Percentiles rank a stretch among this genome's conserved stretches.
These are phyloP conservation scores for Penicillium macrosclerotiorum DNA, from an alignment of 495 filamentous ascomycete species.

Conservation along the genomic window DNA sequence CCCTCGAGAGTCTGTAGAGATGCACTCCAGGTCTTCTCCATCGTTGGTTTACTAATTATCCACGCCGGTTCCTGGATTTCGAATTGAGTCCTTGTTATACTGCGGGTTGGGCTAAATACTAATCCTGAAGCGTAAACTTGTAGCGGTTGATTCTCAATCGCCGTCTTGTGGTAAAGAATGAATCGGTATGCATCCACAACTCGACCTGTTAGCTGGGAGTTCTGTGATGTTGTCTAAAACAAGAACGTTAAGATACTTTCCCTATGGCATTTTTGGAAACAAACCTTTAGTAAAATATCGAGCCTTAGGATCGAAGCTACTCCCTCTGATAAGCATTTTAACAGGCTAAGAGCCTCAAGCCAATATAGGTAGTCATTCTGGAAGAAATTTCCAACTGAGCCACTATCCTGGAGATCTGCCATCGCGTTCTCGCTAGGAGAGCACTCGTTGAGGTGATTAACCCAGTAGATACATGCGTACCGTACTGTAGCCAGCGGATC, in stretches of 20 bases:
- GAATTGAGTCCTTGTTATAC: constrained; percentile 20
- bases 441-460: constrained; percentile 28
- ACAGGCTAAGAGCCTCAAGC: constrained; percentile 35
- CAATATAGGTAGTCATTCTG: constrained; percentile 31
- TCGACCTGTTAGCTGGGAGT: not conserved
- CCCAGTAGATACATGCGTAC: constrained; percentile 42
- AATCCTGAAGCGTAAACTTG: constrained; percentile 31
- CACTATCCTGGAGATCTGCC: constrained; percentile 6
- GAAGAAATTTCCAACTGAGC: constrained; percentile 18
- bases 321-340: constrained; percentile 21
- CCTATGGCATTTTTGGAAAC: not conserved
- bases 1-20: not conserved
- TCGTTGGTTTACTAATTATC: constrained; percentile 9
- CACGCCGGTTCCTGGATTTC: constrained; percentile 14
- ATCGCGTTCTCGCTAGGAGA: not conserved
- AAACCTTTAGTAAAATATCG: constrained; percentile 9
- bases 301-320: constrained; percentile 16
- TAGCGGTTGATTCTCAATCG: constrained; percentile 30
- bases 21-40: too few species aligned
- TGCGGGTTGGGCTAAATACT: constrained; percentile 26
- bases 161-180: constrained; percentile 15
- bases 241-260: not conserved
- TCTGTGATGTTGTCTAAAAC: not conserved
- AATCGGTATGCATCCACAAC: constrained; percentile 31
- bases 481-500: constrained; percentile 16